phyloP scores from a whole-genome alignment of 2,329 filamentous ascomycete genomes.

The Ramularia collo-cygni region DNA sequence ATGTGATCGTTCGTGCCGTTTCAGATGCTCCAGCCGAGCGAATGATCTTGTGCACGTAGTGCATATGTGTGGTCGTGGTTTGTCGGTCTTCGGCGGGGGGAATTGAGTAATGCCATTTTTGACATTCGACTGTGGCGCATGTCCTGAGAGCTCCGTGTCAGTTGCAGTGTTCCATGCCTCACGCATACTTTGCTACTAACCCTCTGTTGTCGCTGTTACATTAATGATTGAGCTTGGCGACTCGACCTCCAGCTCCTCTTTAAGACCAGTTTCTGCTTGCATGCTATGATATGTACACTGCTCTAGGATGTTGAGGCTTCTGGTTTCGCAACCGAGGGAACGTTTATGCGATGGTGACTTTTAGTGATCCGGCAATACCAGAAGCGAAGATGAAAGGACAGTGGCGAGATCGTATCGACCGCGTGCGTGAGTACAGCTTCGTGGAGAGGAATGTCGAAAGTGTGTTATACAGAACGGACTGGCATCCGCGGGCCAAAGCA shows the following conservation, averaged over 20 bases:
- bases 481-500: too few species aligned
- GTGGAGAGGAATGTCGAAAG: too few species aligned
- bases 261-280: slow-evolving; percentile 20
- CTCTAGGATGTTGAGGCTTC: too few species aligned
- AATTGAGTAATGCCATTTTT: slow-evolving; percentile 39
- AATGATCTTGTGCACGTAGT: slow-evolving; percentile 87
- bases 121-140: slow-evolving; percentile 11
- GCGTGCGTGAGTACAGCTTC: too few species aligned
- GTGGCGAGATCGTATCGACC: too few species aligned
- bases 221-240: slow-evolving; percentile 18
- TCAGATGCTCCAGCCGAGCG: slow-evolving; percentile 89
- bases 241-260: slow-evolving; percentile 21
- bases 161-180: background rate
- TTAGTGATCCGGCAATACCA: too few species aligned
- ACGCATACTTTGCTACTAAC: slow-evolving; percentile 8
- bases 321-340: too few species aligned
- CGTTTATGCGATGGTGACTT: too few species aligned
- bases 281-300: slow-evolving; percentile 15
- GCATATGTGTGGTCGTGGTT: slow-evolving; percentile 91
- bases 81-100: slow-evolving; percentile 90
- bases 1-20: slow-evolving; percentile 95
- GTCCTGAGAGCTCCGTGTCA: background rate
- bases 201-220: slow-evolving; percentile 12
- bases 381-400: too few species aligned
- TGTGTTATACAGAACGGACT: too few species aligned